Percentiles rank a stretch among this genome's conserved stretches.
phyloP scores from a whole-genome alignment of 2,329 filamentous ascomycete genomes.

The Trichoderma pleuroti region DNA sequence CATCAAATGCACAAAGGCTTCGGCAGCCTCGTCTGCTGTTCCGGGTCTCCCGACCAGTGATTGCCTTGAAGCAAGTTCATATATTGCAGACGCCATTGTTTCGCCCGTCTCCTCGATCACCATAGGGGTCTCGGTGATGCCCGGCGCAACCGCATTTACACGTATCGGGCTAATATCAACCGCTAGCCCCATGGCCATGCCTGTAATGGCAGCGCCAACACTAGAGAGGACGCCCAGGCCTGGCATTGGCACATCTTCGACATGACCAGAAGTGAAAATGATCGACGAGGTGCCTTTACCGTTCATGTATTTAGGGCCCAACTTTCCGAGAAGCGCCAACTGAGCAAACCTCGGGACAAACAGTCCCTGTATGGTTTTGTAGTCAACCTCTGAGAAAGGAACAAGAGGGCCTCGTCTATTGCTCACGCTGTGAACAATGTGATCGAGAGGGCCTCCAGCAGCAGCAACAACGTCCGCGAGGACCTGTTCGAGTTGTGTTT shows the following conservation, averaged over 20 bases:
- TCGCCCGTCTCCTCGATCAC: not conserved
- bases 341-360: not conserved
- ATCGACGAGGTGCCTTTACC: not conserved
- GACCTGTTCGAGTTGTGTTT: not conserved
- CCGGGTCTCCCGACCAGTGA: conserved; percentile 21
- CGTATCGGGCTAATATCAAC: not conserved
- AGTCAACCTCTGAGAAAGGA: not conserved
- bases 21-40: conserved; percentile 39
- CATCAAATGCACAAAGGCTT: conserved; percentile 43
- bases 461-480: not conserved
- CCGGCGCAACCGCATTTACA: not conserved
- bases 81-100: not conserved
- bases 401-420: not conserved
- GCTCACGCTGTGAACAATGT: not conserved
- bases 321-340: not conserved
- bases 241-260: not conserved
- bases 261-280: not conserved
- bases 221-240: not conserved
- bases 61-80: not conserved
- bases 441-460: not conserved
- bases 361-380: not conserved
- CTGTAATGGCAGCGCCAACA: not conserved
- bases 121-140: not conserved
- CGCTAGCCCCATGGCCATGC: not conserved
- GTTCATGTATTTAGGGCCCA: not conserved